Base-by-base conservation (phyloP, 306 rosid species). In the Fagus sylvatica region DNA sequence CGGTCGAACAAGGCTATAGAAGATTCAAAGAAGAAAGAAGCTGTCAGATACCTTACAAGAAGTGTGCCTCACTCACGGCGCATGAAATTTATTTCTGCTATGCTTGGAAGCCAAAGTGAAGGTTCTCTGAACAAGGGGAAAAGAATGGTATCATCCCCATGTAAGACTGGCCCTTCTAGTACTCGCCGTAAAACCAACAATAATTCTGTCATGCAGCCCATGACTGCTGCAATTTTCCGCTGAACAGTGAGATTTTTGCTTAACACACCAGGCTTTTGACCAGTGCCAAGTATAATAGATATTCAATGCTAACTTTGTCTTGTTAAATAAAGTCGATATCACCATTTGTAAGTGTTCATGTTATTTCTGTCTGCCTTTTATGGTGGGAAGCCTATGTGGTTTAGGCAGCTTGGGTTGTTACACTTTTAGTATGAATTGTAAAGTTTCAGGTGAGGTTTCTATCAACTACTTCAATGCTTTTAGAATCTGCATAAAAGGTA, bases 81-180 rank as follows among this genome's bases (percentile, higher is more conserved):
- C 55, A 73, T 40, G 3, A 82, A 46, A 60, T 74, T 89, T 2
- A 0, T 89, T 54, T 81, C 75, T 53, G 90, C 90, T 0, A 67
- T 77, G 32, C 7, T 69, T n/a, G 73, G 74, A 36, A 30, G 81
- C n/a, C 72, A 5, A 0, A 71, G 77, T 15, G 84, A 88, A 53
- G 79, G 81, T 41, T 34, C 90, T 36, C 28, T 30, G 8, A 85
- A 73, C 70, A 88, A 90, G 84, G 90, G 83, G 89, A 92, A 83
- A 67, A 79, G 80, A 73, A 41, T 74, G 55, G 89, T 76, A 67
- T 76, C 84, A 6, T 82, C 74, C 3, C 84, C 53, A 2, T 90
- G 90, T 74, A 88, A 77, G 69, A 84, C 85, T 61, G 57, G 76
- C 74, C 41, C 81, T 43, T 69, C 81, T 41, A 73, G 71, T 48